Base-by-base conservation (phyloP, 2,329 filamentous ascomycete species). In the Pseudogymnoascus sp. region DNA sequence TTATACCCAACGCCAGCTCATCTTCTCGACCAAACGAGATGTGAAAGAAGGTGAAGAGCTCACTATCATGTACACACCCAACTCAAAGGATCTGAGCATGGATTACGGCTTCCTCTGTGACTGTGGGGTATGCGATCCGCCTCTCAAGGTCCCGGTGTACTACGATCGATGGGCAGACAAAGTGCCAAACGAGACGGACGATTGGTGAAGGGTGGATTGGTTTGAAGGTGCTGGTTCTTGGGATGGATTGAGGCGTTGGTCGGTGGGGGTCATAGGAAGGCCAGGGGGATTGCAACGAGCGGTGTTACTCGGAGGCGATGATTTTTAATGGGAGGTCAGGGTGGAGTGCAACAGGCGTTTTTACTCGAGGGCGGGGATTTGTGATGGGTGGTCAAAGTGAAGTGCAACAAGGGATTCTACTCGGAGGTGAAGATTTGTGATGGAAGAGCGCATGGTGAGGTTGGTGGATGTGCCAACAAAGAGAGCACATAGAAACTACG, bases 41-140 rank as follows among this genome's bases (percentile, higher is more conserved):
- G 71, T 83, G 7, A 58, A 65, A 0, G 71, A 72, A 0, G 81
- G 80, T 0, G 68, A 76, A 6, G 82, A 85, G 69, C 68, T 84
- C 2, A 79, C 76, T 0, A 81, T 85, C 24, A 76, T 73, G 1
- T 84, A 85, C 61, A 77, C 76, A 0, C 50, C n/a, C 0, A 70
- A 70, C 1, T 76, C 78, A 0, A 58, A 63, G 1, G 65, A 72
- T 3, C 70, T 84, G 0, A 76, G 75, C 29, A 61, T 67, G 5
- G 73, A 74, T 8, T 84, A 79, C 65, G 82, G 82, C 0, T 85
- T 85, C 62, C 69, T 74, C 2, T 85, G 82, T 67, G 64, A 69
- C 3, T 85, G 82, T 60, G 78, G 78, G 9, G 73, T 70, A 1
- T 84, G 82, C 62, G 57, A 59, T 21, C 29, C 26, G 13, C 47